Conservation (phyloP, 2,329 filamentous ascomycete genomes). For the Microdochium nivale region DNA sequence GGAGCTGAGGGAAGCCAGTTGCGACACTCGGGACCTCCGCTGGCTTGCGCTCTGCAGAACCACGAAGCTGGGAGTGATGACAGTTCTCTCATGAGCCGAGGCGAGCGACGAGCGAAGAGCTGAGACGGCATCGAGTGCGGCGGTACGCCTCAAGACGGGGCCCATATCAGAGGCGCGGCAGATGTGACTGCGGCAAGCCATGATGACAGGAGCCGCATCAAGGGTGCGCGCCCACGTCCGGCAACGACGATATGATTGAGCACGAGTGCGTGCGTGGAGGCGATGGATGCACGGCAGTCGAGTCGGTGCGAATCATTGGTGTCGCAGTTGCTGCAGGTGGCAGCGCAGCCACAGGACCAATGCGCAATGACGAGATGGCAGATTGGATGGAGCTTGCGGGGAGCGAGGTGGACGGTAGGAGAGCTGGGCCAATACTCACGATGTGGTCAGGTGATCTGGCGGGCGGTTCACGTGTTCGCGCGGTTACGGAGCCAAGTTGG, state of each 20-base stretch:
- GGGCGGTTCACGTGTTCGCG: neutral
- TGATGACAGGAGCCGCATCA: neutral
- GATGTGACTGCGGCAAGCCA: too few species aligned
- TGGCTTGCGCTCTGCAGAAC: too few species aligned
- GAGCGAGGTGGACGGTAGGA: neutral
- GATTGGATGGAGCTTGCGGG: neutral
- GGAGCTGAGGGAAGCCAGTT: too few species aligned
- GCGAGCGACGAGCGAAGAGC: too few species aligned
- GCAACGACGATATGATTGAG: neutral
- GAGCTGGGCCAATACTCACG: neutral
- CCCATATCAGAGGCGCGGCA: too few species aligned
- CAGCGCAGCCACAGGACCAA: neutral
- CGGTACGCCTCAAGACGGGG: too few species aligned
- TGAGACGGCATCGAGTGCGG: too few species aligned
- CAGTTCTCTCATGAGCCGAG: too few species aligned
- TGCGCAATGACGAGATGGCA: neutral
- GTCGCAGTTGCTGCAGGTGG: too few species aligned
- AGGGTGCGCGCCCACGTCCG: neutral
- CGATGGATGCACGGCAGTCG: neutral
- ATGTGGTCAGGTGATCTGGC: constrained; percentile 1
- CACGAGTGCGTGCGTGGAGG: neutral
- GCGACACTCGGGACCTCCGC: too few species aligned
- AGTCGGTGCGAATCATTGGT: too few species aligned
- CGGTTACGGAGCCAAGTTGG: neutral
- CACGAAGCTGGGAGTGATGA: too few species aligned